Evolutionary conservation across 176 grass and related monocot genomes (phyloP), one percentile per base, ranked within the genome.

Genomic region (Avena sativa): DNA sequence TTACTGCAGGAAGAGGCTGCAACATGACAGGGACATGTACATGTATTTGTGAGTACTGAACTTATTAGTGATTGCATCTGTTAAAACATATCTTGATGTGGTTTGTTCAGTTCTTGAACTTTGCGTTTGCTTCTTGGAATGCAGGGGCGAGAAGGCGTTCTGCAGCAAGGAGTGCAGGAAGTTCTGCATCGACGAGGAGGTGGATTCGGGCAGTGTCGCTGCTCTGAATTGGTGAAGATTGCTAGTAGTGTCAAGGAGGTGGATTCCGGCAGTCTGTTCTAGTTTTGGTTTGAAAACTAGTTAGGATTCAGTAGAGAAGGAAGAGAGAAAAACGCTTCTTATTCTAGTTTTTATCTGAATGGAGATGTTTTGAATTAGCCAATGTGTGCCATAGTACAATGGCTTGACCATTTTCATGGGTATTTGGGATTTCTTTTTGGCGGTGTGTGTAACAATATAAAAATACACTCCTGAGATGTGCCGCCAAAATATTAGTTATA

Each of bases 81-180:
- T 43, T 43, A 43, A 43, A 7, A 43, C 40, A 43, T 43, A 6
- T 76, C 20, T 64, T 26, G 21, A 64, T 6, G 5, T 86, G 30
- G 17, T 43, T 1, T 67, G 9, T 63, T 80, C 21, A 57, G 80
- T 75, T 86, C 5, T 56, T 87, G 46, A 50, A 0, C 53, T 70
- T 48, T 87, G 52, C 70, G 51, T 38, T 2, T 36, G 3, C 13
- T 55, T 70, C 0, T 75, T 80, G 19, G 44, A 19, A 86, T 86
- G 60, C 89, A 99, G 94, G 30, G 94, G 94, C 28, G 93, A 95
- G 87, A 94, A 81, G 72, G 94, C 91, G 53, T 99, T 99, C 82
- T 99, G 97, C 79, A 99, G 89, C 90, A 70, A 19, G 61, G 94
- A 93, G 43, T 99, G 97, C 87, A 91, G 97, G 80, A 89, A 88